Percentiles rank a stretch among this genome's conserved stretches.
phyloP scores from a whole-genome alignment of 2,329 filamentous ascomycete genomes.

The Paraconiothyrium brasiliense region DNA sequence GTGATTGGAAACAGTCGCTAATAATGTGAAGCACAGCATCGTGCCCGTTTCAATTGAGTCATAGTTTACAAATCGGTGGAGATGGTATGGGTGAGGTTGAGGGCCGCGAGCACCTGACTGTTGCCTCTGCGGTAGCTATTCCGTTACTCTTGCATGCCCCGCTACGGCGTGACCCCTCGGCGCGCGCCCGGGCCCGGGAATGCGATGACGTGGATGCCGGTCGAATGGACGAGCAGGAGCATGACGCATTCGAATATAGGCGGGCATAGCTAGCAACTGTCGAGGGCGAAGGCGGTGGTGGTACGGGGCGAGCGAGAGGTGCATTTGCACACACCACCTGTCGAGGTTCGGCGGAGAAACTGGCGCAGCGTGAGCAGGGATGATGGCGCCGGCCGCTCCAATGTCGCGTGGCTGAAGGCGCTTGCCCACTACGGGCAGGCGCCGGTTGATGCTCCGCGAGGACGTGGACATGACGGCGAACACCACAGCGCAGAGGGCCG shows the following conservation, averaged over 20 bases:
- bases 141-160: neutral
- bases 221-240: neutral
- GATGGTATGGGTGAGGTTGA: neutral
- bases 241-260: neutral
- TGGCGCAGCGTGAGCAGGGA: neutral
- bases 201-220: neutral
- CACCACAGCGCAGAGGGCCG: neutral
- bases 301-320: neutral
- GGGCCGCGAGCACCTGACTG: conserved; percentile 1
- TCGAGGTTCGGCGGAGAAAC: neutral
- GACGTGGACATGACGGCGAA: neutral
- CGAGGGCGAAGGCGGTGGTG: neutral
- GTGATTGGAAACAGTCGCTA: neutral
- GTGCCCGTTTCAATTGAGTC: conserved; percentile 1
- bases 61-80: conserved; percentile 7
- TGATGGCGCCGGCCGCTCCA: neutral
- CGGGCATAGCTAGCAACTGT: neutral
- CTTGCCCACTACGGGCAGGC: too few species aligned
- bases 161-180: neutral
- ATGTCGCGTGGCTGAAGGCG: neutral
- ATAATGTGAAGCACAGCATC: conserved; percentile 13
- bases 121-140: neutral
- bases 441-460: neutral
- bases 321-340: neutral
- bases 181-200: neutral